phyloP scores from a whole-genome alignment of 2,329 filamentous ascomycete species.

The Dactylellina parvicollis region DNA sequence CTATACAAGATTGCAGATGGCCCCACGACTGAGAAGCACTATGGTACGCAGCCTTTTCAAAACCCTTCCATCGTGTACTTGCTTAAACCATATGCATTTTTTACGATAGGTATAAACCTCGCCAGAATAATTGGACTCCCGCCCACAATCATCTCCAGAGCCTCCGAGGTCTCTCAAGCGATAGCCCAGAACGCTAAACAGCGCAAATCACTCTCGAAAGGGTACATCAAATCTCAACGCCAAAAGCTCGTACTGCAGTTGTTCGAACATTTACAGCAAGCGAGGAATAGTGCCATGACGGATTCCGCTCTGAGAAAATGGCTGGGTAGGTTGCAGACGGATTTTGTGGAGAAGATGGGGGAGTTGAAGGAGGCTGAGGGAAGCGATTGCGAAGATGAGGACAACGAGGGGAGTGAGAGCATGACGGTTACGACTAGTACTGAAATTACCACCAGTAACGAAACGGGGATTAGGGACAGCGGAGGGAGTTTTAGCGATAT shows the following conservation, averaged over 20 bases:
- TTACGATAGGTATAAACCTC: constrained; percentile 56
- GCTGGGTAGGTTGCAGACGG: constrained; percentile 55
- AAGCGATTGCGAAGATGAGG: constrained; percentile 21
- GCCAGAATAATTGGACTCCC: constrained; percentile 56
- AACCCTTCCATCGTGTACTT: not conserved
- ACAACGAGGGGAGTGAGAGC: constrained; percentile 4
- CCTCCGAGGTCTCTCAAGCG: constrained; percentile 53
- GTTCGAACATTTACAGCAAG: constrained; percentile 57
- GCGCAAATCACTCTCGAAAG: constrained; percentile 44
- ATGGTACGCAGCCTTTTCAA: constrained; percentile 70
- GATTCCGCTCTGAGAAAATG: constrained; percentile 53
- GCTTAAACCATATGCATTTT: too few relatives aligned
- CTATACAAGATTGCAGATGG: constrained; percentile 83
- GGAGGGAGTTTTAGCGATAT: constrained; percentile 8
- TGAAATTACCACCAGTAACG: not conserved
- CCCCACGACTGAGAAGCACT: constrained; percentile 75
- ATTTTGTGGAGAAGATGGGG: constrained; percentile 57
- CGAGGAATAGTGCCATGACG: constrained; percentile 56
- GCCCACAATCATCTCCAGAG: constrained; percentile 53
- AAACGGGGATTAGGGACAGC: not conserved
- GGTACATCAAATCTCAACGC: constrained; percentile 53
- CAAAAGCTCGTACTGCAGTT: constrained; percentile 56
- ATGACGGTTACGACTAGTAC: constrained; percentile 19
- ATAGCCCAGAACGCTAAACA: constrained; percentile 32
- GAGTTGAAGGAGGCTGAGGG: constrained; percentile 36